Percentiles rank a stretch among this genome's conserved stretches.
phyloP scores from a whole-genome alignment of 108 stramenopile species.

The Pseudonitzschia delicatissima region DNA sequence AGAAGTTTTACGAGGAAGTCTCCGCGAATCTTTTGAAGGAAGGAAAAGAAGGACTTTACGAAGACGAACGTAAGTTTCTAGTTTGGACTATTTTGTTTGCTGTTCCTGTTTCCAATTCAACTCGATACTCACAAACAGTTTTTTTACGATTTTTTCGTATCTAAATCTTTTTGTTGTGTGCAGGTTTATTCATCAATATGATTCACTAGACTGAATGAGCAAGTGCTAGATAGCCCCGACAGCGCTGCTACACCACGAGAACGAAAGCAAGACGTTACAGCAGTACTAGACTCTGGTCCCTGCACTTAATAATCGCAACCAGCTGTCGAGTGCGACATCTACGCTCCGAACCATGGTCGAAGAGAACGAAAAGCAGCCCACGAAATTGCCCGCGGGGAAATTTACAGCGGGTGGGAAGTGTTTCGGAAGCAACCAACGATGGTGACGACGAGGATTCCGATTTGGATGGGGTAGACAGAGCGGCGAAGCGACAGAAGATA shows the following conservation, averaged over 20 bases:
- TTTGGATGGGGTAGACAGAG: background rate
- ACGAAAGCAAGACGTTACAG: slow-evolving; percentile 6
- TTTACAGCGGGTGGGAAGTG: background rate
- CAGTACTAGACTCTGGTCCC: background rate
- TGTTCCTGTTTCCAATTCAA: background rate
- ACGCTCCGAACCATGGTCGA: slow-evolving; percentile 54
- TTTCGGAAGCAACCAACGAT: slow-evolving; percentile 10
- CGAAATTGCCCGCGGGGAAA: background rate
- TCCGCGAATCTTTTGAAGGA: slow-evolving; percentile 56
- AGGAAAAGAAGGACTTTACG: slow-evolving; percentile 74
- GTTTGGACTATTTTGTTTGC: background rate
- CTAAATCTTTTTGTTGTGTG: background rate
- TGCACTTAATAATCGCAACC: background rate
- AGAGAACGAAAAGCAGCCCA: slow-evolving; percentile 41
- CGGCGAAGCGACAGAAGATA: slow-evolving; percentile 3
- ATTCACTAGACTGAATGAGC: slow-evolving; percentile 82
- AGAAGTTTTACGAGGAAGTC: slow-evolving; percentile 70
- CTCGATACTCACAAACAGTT: background rate
- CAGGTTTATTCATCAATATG: slow-evolving; percentile 80
- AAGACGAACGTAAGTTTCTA: slow-evolving; percentile 61
- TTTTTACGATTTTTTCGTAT: background rate
- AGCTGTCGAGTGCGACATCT: slow-evolving; percentile 22
- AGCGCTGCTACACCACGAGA: slow-evolving; percentile 7
- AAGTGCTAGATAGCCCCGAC: slow-evolving; percentile 40
- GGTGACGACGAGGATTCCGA: slow-evolving; percentile 22